Percentiles rank a stretch among this genome's conserved stretches.
phyloP scores from a whole-genome alignment of 768 basidiomycete genomes.

The Lactarius akahatsu region DNA sequence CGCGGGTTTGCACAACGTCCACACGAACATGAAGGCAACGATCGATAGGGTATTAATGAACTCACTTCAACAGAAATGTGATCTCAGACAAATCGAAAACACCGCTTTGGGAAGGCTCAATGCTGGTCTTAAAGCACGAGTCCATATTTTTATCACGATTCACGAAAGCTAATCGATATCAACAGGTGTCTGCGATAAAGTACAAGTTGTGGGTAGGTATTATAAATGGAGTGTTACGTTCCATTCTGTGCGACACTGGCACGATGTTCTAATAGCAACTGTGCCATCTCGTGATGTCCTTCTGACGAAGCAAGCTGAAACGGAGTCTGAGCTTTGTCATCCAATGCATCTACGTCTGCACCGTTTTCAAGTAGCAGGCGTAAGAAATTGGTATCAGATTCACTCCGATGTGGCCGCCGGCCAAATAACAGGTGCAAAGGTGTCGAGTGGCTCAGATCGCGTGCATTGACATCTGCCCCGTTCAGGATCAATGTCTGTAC shows the following conservation, averaged over 20 bases:
- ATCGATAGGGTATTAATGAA: too few relatives aligned
- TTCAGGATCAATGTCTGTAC: neutral
- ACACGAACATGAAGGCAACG: too few relatives aligned
- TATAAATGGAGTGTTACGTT: neutral
- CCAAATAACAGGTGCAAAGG: too few relatives aligned
- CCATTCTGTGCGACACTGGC: neutral
- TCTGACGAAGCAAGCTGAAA: neutral
- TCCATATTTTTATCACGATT: neutral
- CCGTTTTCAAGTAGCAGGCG: neutral
- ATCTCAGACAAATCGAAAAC: neutral
- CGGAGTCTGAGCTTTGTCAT: neutral
- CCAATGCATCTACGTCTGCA: neutral
- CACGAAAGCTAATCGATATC: neutral
- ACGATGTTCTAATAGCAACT: neutral
- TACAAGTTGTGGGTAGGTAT: too few relatives aligned
- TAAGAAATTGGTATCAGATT: neutral
- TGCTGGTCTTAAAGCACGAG: too few relatives aligned
- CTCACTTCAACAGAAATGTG: too few relatives aligned
- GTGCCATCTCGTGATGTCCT: neutral
- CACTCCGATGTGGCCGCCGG: accelerated
- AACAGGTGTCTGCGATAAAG: neutral
- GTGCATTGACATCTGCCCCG: neutral
- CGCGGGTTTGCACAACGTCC: too few relatives aligned
- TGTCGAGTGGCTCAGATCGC: too few relatives aligned
- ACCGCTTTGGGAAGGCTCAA: neutral